Percentiles rank a stretch among this genome's conserved stretches.
phyloP scores from a whole-genome alignment of 208 protist genomes.

The Wallacemonas sp. region DNA sequence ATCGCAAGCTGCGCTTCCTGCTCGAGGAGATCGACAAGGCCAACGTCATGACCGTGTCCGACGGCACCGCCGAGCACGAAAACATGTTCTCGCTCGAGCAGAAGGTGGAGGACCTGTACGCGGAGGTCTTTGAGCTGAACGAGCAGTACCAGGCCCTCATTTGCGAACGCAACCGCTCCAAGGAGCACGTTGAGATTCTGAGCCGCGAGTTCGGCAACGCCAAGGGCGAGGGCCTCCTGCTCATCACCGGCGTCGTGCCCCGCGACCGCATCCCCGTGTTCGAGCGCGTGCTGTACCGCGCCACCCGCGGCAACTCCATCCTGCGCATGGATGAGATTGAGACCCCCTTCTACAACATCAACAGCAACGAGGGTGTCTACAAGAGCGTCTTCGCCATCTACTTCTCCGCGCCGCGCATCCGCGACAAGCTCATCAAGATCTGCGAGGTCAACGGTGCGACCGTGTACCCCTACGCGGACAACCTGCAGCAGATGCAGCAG shows the following conservation, averaged over 20 bases:
- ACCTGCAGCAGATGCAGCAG: slow-evolving; percentile 63
- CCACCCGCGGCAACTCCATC: slow-evolving; percentile 97
- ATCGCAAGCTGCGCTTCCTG: slow-evolving; percentile 95
- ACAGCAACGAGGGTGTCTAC: slow-evolving; percentile 65
- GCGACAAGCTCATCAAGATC: slow-evolving; percentile 94
- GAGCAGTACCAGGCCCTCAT: slow-evolving; percentile 85
- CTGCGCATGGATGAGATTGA: slow-evolving; percentile 89
- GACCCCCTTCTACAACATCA: slow-evolving; percentile 90
- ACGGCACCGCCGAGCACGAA: slow-evolving; percentile 47
- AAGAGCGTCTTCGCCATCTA: slow-evolving; percentile 98
- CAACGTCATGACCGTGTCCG: slow-evolving; percentile 52
- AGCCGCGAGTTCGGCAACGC: slow-evolving; percentile 67
- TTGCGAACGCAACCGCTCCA: slow-evolving; percentile 75
- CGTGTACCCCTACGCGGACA: slow-evolving; percentile 95
- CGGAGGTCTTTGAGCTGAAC: slow-evolving; percentile 92
- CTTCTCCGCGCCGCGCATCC: slow-evolving; percentile 93
- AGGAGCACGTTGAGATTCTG: slow-evolving; percentile 84
- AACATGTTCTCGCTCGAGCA: slow-evolving; percentile 89
- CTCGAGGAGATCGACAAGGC: slow-evolving; percentile 90
- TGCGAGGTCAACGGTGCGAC: slow-evolving; percentile 95
- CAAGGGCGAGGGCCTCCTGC: slow-evolving; percentile 66
- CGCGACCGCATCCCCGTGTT: slow-evolving; percentile 87
- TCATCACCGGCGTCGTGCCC: slow-evolving; percentile 96
- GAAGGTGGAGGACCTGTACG: slow-evolving; percentile 92
- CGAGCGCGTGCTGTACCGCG: slow-evolving; percentile 95